A percentile compares a stretch with the other conserved stretches of the same genome.
These are phyloP conservation scores for Candida sanyaensis DNA, from an alignment of 1,139 yeast genomes.

Conservation along the genomic window DNA sequence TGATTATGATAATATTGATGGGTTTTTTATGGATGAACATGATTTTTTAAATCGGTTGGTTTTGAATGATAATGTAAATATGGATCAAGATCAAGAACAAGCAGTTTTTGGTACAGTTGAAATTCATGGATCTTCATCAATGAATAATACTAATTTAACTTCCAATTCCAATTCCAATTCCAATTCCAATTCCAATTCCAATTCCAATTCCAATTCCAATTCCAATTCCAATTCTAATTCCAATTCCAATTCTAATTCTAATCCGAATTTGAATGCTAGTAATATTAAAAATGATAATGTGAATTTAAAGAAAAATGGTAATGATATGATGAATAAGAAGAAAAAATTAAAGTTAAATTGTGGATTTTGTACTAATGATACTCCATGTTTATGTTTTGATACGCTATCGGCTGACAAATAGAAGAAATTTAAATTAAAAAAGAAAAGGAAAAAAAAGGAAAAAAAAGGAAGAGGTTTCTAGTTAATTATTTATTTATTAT, in stretches of 20 bases:
- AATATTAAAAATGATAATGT: neutral
- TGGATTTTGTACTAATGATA: conserved; percentile 46
- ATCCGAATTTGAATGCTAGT: neutral
- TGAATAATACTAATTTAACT: too few relatives aligned
- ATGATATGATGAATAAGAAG: conserved; percentile 10
- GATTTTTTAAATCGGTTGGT: conserved; percentile 18
- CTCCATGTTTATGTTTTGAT: conserved; percentile 45
- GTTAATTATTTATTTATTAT: too few relatives aligned
- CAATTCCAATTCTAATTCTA: neutral
- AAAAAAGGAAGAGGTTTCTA: too few relatives aligned
- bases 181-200: neutral
- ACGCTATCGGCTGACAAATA: conserved; percentile 18
- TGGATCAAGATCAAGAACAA: conserved; percentile 10
- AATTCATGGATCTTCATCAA: conserved; percentile 9
- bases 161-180: neutral
- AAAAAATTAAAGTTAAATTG: conserved; percentile 26
- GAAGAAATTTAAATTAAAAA: too few relatives aligned
- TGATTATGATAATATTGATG: conserved; percentile 10
- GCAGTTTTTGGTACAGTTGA: conserved; percentile 16
- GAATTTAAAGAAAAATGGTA: conserved; percentile 1
- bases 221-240: neutral
- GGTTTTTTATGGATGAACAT: conserved; percentile 18
- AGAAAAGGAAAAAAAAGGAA: too few relatives aligned
- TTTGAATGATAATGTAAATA: conserved; percentile 10
- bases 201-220: neutral